Base-by-base conservation (phyloP, 1,284 basidiomycete genomes). In the Melampsora larici-populina region DNA sequence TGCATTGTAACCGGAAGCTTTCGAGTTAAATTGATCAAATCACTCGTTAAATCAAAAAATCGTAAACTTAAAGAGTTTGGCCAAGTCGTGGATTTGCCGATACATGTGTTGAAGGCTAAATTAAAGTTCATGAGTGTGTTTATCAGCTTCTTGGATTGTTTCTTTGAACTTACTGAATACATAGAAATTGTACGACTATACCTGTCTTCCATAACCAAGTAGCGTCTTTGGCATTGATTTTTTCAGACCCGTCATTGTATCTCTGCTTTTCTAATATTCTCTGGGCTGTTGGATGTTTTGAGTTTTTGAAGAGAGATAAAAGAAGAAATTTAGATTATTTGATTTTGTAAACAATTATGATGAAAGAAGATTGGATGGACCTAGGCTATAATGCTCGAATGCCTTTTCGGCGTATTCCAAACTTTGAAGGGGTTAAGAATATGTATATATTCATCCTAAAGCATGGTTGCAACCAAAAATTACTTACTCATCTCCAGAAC, bases 131-230 rank as follows among this genome's bases (percentile, higher is more conserved):
- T 15, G n/a, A 60, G 18, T 24, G 18, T 60, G 3, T 24, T 24
- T 5, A 21, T 60, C n/a, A 60, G 55, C 26, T 13, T 43, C 5
- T 15, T 46, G 15, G 15, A 13, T 55, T 8, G 0, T 18, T n/a
- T 11, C 26, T 24, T 60, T 60, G n/a, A 11, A 18, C 29, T 60
- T 24, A n/a, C 55, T n/a, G 21, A 60, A 60, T 26, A 24, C 55
- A 24, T 60, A 4, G n/a, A 60, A 11, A 60, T 26, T 24, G 0
- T 60, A 5, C 9, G 1, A 60, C 18, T 60, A 11, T 31, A 70
- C 76, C 76, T 63, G 76, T 70, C 69, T 78, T 78, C 76, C 76
- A 78, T 40, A 78, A 17, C 76, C 76, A 78, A 49, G 76, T 78
- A 36, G 76, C 76, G 26, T 78, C 76, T 43, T 66, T 78, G 15